phyloP scores from a whole-genome alignment of 1,139 yeast species.

The Candida sanyaensis region DNA sequence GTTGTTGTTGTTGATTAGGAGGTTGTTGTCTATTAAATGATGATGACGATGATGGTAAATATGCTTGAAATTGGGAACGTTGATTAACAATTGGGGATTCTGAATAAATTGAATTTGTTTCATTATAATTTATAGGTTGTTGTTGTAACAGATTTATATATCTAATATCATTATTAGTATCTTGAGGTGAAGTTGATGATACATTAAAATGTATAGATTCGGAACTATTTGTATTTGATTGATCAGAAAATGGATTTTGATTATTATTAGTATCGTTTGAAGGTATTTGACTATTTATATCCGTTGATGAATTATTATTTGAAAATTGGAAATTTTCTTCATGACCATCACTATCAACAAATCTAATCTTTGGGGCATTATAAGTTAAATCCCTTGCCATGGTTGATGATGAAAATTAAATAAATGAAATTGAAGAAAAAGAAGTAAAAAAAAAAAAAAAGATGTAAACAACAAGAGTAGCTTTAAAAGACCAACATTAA shows the following conservation, averaged over 20 bases:
- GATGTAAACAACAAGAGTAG: neutral
- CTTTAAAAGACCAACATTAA: neutral
- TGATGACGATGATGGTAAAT: constrained; percentile 12
- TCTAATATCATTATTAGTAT: neutral
- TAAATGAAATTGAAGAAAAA: neutral
- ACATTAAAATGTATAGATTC: constrained; percentile 1
- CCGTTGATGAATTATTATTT: neutral
- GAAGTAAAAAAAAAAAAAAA: neutral
- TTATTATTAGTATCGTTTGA: neutral
- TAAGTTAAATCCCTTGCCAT: constrained; percentile 13
- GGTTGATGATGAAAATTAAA: neutral
- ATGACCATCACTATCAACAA: constrained; percentile 7
- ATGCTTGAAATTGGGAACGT: constrained; percentile 5
- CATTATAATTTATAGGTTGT: neutral
- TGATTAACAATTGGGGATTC: constrained; percentile 1
- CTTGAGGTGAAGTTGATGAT: neutral
- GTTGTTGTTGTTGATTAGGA: too few relatives aligned
- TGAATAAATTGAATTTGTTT: constrained; percentile 3
- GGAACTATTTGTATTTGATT: neutral
- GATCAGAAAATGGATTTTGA: constrained; percentile 7
- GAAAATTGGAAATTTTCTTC: constrained; percentile 6
- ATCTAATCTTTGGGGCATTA: constrained; percentile 9
- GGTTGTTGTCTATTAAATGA: neutral
- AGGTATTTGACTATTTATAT: neutral
- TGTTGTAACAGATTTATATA: neutral